phyloP scores from a whole-genome alignment of 805 yeast genomes.

The Yarrowia sp. region DNA sequence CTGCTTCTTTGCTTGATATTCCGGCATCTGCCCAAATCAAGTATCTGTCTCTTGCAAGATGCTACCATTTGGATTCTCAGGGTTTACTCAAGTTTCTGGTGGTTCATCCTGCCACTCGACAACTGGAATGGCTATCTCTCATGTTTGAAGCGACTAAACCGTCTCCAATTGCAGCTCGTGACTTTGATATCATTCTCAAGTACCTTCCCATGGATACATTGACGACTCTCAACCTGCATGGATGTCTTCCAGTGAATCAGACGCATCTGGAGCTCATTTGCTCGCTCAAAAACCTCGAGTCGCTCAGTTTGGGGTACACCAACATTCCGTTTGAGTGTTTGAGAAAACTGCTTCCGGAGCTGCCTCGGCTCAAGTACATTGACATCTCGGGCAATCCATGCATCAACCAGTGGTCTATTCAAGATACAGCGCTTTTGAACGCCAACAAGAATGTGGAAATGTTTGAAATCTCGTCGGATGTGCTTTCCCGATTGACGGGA shows the following conservation, averaged over 20 bases:
- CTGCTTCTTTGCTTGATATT: conserved; percentile 55
- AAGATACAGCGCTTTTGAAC: conserved; percentile 46
- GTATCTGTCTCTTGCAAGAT: conserved; percentile 66
- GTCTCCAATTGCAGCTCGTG: conserved; percentile 50
- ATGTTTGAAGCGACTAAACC: conserved; percentile 64
- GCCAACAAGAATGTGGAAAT: conserved; percentile 54
- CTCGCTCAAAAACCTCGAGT: conserved; percentile 32
- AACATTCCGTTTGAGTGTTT: conserved; percentile 35
- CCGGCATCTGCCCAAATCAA: conserved; percentile 62
- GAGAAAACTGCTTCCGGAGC: conserved; percentile 32
- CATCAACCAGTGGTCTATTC: conserved; percentile 58
- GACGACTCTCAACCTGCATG: conserved; percentile 59
- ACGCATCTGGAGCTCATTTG: conserved; percentile 39
- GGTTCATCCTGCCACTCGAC: conserved; percentile 63
- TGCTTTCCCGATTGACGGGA: conserved; percentile 34
- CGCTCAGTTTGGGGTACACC: conserved; percentile 39
- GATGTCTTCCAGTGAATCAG: conserved; percentile 52
- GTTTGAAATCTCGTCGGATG: conserved; percentile 52
- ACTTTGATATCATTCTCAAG: conserved; percentile 51
- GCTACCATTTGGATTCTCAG: conserved; percentile 67
- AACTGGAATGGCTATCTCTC: conserved; percentile 64
- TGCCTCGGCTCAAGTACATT: conserved; percentile 49
- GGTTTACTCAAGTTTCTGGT: conserved; percentile 68
- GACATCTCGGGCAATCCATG: conserved; percentile 65
- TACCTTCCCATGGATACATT: conserved; percentile 43